phyloP scores from a whole-genome alignment of 768 basidiomycete species.

The Hemileccinum impolitum region DNA sequence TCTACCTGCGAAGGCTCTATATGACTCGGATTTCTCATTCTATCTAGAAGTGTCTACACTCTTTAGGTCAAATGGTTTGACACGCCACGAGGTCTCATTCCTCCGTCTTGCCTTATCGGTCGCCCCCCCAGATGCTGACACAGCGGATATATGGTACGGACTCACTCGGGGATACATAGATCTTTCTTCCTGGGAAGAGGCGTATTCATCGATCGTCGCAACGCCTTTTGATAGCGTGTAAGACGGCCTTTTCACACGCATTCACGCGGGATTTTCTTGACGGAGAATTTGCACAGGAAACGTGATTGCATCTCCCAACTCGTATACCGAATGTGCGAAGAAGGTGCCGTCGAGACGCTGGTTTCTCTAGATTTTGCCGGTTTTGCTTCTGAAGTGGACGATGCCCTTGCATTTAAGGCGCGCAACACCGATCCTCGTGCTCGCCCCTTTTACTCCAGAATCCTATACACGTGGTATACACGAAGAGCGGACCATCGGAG shows the following conservation, averaged over 20 bases:
- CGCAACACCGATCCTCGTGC: slow-evolving; percentile 88
- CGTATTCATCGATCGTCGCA: slow-evolving; percentile 75
- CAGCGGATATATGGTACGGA: slow-evolving; percentile 72
- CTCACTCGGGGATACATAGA: slow-evolving; percentile 75
- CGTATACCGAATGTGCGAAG: slow-evolving; percentile 91
- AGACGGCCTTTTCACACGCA: slow-evolving; percentile 33
- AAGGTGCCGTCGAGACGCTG: slow-evolving; percentile 72
- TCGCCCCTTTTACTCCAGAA: slow-evolving; percentile 81
- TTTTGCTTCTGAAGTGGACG: slow-evolving; percentile 83
- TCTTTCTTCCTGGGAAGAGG: slow-evolving; percentile 77
- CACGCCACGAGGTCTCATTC: slow-evolving; percentile 68
- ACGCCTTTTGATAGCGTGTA: slow-evolving; percentile 78
- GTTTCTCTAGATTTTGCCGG: slow-evolving; percentile 84
- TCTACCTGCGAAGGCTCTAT: slow-evolving; percentile 53
- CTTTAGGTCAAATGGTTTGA: slow-evolving; percentile 57
- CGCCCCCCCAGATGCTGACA: slow-evolving; percentile 50
- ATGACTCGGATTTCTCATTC: slow-evolving; percentile 66
- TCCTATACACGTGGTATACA: slow-evolving; percentile 94
- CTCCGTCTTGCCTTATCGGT: slow-evolving; percentile 78
- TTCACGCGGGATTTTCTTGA: slow-evolving; percentile 7
- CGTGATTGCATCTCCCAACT: slow-evolving; percentile 79
- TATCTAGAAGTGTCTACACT: slow-evolving; percentile 75
- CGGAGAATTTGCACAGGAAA: slow-evolving; percentile 48
- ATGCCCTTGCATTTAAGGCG: slow-evolving; percentile 85
- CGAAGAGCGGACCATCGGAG: slow-evolving; percentile 85